Base-by-base conservation (phyloP, 139 green algal species). In the Astrephomene gubernaculifera region DNA sequence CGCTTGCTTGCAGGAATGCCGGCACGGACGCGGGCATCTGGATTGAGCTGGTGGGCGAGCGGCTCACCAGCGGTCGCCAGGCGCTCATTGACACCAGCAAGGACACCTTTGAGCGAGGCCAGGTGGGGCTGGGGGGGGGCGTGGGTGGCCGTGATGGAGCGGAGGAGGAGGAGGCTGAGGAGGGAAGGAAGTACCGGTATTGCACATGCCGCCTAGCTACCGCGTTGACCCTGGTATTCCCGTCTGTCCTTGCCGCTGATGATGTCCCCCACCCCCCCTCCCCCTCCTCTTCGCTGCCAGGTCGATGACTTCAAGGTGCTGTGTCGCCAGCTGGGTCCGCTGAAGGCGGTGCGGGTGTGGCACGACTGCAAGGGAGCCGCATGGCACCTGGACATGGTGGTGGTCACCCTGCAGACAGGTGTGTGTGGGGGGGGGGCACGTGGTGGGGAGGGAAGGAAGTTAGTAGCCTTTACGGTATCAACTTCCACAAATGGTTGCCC, bases 381-480 rank as follows among this genome's bases (percentile, higher is more conserved):
- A 35, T 94, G 91, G 91, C 90, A 93, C 79, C 71, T 92, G 71
- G 84, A 93, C 31, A 85, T 89, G 53, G 70, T 94, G 7, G 76
- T 86, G 31, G 83, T 92, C 39, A 81, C 60, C 4, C n/a, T 44
- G 17, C 61, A 69, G 7, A 67, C 68, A 7, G 82, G 87, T 90
- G 39, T 33, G 67, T 36, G n/a, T 17, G 31, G 49, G 36, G 52
- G 33, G n/a, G n/a, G n/a, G n/a, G n/a, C n/a, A n/a, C n/a, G n/a
- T n/a, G n/a, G n/a, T n/a, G n/a, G n/a, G n/a, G n/a, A n/a, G n/a
- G n/a, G n/a, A n/a, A n/a, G n/a, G n/a, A n/a, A n/a, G n/a, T n/a
- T n/a, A n/a, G n/a, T n/a, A n/a, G n/a, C n/a, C n/a, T n/a, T n/a
- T n/a, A n/a, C n/a, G n/a, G n/a, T n/a, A n/a, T n/a, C n/a, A n/a